Conservation (phyloP, 2,329 filamentous ascomycete genomes). For the Bertia moriformis region DNA sequence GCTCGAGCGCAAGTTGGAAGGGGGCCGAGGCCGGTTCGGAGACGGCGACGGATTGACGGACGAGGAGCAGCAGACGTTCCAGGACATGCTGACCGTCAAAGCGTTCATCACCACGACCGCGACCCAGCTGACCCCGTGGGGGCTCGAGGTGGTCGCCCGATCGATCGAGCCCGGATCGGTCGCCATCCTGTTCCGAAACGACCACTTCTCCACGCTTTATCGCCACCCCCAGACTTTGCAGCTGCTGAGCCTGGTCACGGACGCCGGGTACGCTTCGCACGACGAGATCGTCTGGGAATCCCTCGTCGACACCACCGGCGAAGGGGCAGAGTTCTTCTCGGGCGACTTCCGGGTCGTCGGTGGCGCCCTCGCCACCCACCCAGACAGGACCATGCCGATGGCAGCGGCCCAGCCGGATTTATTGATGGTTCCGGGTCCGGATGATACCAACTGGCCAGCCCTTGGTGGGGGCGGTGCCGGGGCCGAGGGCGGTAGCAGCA, state of each 20-base stretch:
- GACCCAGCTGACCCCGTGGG: slow-evolving; percentile 75
- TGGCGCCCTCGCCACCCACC: slow-evolving; percentile 26
- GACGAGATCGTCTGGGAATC: slow-evolving; percentile 95
- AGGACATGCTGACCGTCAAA: slow-evolving; percentile 75
- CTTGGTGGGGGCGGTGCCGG: neutral
- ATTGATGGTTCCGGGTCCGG: too few relatives aligned
- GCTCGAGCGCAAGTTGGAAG: slow-evolving; percentile 63
- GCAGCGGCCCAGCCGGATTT: too few relatives aligned
- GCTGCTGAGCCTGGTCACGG: slow-evolving; percentile 75
- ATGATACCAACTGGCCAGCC: too few relatives aligned
- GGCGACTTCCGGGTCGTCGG: slow-evolving; percentile 84
- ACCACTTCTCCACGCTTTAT: slow-evolving; percentile 90
- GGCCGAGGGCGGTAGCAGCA: slow-evolving; percentile 7
- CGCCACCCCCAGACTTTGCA: slow-evolving; percentile 67
- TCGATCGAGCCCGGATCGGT: slow-evolving; percentile 64
- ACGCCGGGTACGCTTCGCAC: slow-evolving; percentile 76
- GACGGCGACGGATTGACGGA: slow-evolving; percentile 41
- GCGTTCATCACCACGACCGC: slow-evolving; percentile 65
- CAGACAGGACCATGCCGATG: slow-evolving; percentile 12
- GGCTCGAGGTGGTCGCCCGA: slow-evolving; percentile 59
- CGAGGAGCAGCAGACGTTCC: slow-evolving; percentile 65
- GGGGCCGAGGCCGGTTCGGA: too few relatives aligned
- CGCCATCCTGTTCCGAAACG: slow-evolving; percentile 87
- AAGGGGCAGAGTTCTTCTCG: slow-evolving; percentile 68
- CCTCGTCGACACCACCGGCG: slow-evolving; percentile 74